Evolutionary conservation across 306 rosid species (phyloP).

Genomic region (Malus asiatica): DNA sequence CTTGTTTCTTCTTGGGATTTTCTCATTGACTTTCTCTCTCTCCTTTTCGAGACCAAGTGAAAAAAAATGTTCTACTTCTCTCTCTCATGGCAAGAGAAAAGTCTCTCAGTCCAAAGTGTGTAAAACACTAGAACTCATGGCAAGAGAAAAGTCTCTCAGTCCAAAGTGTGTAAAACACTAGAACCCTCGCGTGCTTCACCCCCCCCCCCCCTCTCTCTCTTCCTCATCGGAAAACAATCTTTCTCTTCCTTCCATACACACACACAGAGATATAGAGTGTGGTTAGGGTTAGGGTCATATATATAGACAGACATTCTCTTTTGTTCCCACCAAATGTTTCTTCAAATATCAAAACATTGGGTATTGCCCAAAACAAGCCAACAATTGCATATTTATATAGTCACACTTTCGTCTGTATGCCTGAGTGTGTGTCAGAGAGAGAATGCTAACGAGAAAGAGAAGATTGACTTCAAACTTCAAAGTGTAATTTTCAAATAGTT

Average conservation of each 20-base stretch:
- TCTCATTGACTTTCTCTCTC: slow-evolving; percentile 21
- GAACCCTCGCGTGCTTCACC: slow-evolving; percentile 41
- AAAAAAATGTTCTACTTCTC: neutral
- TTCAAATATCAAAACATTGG: slow-evolving; percentile 24
- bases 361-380: slow-evolving; percentile 16
- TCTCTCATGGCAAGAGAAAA: slow-evolving; percentile 25
- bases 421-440: slow-evolving; percentile 15
- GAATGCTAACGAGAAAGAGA: neutral
- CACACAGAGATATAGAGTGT: neutral
- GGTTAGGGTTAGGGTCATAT: slow-evolving; percentile 2
- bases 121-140: slow-evolving; percentile 33
- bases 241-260: neutral
- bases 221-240: slow-evolving; percentile 35
- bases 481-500: neutral
- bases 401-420: neutral
- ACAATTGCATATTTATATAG: neutral
- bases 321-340: slow-evolving; percentile 27
- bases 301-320: slow-evolving; percentile 52
- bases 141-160: slow-evolving; percentile 37
- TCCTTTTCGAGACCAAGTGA: slow-evolving; percentile 13
- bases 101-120: slow-evolving; percentile 51
- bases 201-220: neutral
- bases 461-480: slow-evolving; percentile 12
- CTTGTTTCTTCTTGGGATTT: slow-evolving; percentile 44
- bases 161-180: slow-evolving; percentile 45